Base-by-base conservation (phyloP, 768 basidiomycete genomes). In the Lactarius evosmus region DNA sequence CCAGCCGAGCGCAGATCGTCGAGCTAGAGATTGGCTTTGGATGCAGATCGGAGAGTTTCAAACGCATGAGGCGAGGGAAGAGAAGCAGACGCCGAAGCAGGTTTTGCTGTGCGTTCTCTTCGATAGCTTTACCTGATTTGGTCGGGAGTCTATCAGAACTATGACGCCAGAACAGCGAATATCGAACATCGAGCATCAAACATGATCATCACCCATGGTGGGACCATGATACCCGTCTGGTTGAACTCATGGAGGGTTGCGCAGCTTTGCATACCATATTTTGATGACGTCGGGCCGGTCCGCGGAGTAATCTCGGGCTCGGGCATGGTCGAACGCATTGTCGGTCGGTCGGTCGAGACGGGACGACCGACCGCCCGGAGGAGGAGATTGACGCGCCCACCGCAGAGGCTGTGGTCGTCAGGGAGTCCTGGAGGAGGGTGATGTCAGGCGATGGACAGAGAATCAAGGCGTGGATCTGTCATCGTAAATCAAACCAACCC, bases 21-120 rank as follows among this genome's bases (percentile, higher is more conserved):
- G 7, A 25, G 25, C 22, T 49, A 49, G 46, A 49, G 46, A 49
- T 49, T 49, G 46, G 25, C 46, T 25, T 49, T 14, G 46, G 12
- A 9, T 49, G 46, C 46, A 49, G 46, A 49, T 49, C 46, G 46
- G n/a, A n/a, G n/a, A n/a, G n/a, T n/a, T n/a, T n/a, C n/a, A n/a
- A 14, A 14, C 9, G 4, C 41, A n/a, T 44, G 46, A 0, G 5
- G 46, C 22, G 46, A 25, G 25, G 46, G 46, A 49, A 49, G 46
- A 49, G 46, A 49, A 49, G 46, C 12, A 49, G 11, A 17, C 38
- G 38, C 14, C 38, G 38, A 38, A 17, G 38, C 38, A 7, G 7
- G 16, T 38, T 38, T 38, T 16, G 4, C 44, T 3, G 2, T 46
- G 11, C 7, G 44, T 49, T 41, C 40, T 41, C 19, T n/a, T n/a